Percentiles rank a stretch among this genome's conserved stretches.
phyloP scores from a whole-genome alignment of 2,329 filamentous ascomycete species.

The Moelleriella libera region DNA sequence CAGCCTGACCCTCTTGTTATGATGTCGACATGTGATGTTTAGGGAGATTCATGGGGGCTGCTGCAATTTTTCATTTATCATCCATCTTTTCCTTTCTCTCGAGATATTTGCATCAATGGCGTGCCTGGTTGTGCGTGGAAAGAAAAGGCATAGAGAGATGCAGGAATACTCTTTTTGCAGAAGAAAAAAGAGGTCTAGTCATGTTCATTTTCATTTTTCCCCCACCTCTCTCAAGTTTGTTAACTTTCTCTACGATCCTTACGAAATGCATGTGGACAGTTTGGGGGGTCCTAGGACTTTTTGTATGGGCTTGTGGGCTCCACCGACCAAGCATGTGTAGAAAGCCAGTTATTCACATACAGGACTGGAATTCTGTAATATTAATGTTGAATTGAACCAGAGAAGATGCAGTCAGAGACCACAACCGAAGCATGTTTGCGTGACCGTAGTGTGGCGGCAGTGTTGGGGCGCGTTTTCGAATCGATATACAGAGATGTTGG shows the following conservation, averaged over 20 bases:
- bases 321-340: constrained; percentile 10
- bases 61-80: neutral
- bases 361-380: constrained; percentile 18
- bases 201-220: no score
- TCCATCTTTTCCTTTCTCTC: no score
- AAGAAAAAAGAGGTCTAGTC: no score
- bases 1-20: neutral
- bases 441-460: neutral
- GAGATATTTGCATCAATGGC: no score
- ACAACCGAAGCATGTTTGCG: neutral
- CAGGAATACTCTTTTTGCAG: no score
- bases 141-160: no score
- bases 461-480: neutral
- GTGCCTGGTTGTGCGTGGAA: no score
- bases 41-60: constrained; percentile 1
- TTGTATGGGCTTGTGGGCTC: constrained; percentile 3
- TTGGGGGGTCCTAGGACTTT: constrained; percentile 9
- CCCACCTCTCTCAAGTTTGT: no score
- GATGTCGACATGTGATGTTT: neutral
- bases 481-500: no score
- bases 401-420: neutral
- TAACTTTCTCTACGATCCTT: constrained; percentile 33
- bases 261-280: constrained; percentile 22
- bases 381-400: constrained; percentile 11
- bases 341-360: constrained; percentile 14